Evolutionary conservation across 2,329 filamentous ascomycete genomes (phyloP).

Genomic region (Akanthomyces lecanii): DNA sequence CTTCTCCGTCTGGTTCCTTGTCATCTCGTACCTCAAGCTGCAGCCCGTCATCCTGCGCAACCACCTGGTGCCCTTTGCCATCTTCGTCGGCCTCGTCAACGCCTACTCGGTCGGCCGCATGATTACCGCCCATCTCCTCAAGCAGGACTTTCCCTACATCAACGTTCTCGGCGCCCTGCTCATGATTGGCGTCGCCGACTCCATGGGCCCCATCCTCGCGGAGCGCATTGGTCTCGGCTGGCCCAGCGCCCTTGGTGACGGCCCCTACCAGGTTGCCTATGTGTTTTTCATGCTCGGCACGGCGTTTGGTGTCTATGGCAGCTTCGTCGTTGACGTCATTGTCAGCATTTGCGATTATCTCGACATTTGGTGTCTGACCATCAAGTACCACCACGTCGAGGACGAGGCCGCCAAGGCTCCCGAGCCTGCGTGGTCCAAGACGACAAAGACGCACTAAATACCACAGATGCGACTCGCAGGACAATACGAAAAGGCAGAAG

Average conservation of each 20-base stretch:
- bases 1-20: slow-evolving; percentile 69
- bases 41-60: slow-evolving; percentile 78
- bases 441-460: slow-evolving; percentile 14
- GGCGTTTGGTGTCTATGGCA: slow-evolving; percentile 88
- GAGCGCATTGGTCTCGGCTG: slow-evolving; percentile 61
- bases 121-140: slow-evolving; percentile 89
- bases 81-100: slow-evolving; percentile 87
- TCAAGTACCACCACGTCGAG: slow-evolving; percentile 73
- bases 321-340: slow-evolving; percentile 95
- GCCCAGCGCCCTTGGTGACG: slow-evolving; percentile 70
- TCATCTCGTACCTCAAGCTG: slow-evolving; percentile 74
- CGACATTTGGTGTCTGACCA: slow-evolving; percentile 97
- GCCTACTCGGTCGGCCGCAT: slow-evolving; percentile 94
- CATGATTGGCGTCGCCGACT: slow-evolving; percentile 73
- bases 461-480: neutral
- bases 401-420: slow-evolving; percentile 19
- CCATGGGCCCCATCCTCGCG: slow-evolving; percentile 65
- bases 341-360: slow-evolving; percentile 97
- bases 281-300: slow-evolving; percentile 84
- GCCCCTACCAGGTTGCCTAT: slow-evolving; percentile 85
- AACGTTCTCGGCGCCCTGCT: slow-evolving; percentile 82
- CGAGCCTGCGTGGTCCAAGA: slow-evolving; percentile 17
- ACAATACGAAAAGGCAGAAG: neutral
- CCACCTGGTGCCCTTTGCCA: slow-evolving; percentile 82
- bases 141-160: slow-evolving; percentile 82